Percentiles rank a stretch among this genome's conserved stretches.
Evolutionary conservation across 2,329 filamentous ascomycete genomes (phyloP).

Genomic region (Fusarium bulbicola): DNA sequence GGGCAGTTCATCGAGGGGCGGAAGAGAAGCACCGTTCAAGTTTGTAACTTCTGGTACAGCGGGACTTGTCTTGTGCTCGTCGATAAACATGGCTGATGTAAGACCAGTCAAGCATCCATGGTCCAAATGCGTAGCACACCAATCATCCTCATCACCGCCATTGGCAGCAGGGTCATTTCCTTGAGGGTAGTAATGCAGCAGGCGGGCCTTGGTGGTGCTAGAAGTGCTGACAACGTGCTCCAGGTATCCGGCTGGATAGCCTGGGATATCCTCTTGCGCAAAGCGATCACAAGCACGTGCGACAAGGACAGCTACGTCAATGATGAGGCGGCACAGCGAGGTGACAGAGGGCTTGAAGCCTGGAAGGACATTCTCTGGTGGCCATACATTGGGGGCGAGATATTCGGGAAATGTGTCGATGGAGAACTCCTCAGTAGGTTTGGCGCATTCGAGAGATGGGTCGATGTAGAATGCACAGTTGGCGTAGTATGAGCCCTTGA

Average conservation of each 20-base stretch:
- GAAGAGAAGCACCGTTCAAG: slow-evolving; percentile 45
- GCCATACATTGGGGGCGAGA: slow-evolving; percentile 91
- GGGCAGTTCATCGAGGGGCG: slow-evolving; percentile 74
- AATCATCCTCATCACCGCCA: slow-evolving; percentile 76
- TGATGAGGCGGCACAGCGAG: slow-evolving; percentile 82
- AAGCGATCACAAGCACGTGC: slow-evolving; percentile 90
- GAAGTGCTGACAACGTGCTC: slow-evolving; percentile 88
- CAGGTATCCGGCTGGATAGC: slow-evolving; percentile 80
- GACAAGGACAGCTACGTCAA: slow-evolving; percentile 88
- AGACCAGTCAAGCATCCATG: slow-evolving; percentile 94
- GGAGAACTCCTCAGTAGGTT: slow-evolving; percentile 66
- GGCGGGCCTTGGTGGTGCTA: slow-evolving; percentile 86
- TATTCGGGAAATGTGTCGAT: slow-evolving; percentile 82
- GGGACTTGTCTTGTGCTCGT: slow-evolving; percentile 67
- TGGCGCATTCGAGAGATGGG: slow-evolving; percentile 67
- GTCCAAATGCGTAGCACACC: slow-evolving; percentile 92
- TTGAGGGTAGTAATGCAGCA: slow-evolving; percentile 92
- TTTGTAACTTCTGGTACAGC: slow-evolving; percentile 44
- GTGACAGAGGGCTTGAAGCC: slow-evolving; percentile 80
- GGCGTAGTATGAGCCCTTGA: slow-evolving; percentile 86
- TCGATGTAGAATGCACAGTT: slow-evolving; percentile 83
- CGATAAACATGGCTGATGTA: slow-evolving; percentile 95
- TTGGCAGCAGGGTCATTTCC: slow-evolving; percentile 50
- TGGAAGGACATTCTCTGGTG: slow-evolving; percentile 71
- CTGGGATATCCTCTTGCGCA: slow-evolving; percentile 79